A percentile compares a stretch with the other conserved stretches of the same genome.
These are phyloP conservation scores for Diphasiastrum complanatum DNA, from an alignment of 83 land plant genomes.

Conservation along the genomic window DNA sequence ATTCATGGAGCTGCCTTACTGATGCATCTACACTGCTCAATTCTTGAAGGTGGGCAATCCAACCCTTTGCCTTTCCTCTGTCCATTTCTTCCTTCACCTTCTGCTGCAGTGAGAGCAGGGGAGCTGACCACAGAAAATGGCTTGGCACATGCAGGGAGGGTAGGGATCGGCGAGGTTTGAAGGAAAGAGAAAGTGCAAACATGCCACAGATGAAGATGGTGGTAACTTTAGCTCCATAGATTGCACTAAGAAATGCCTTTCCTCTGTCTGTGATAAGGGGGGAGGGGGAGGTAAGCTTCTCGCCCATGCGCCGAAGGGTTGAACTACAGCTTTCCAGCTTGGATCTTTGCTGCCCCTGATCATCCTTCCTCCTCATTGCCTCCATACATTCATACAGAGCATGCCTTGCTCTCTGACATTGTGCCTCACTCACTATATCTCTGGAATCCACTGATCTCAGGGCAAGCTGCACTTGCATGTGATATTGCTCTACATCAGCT, in stretches of 20 bases:
- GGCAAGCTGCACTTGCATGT: conserved; percentile 45
- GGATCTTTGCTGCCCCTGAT: conserved; percentile 27
- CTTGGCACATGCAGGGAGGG: conserved; percentile 6
- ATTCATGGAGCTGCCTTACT: conserved; percentile 5
- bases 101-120: conserved; percentile 15
- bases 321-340: conserved; percentile 42
- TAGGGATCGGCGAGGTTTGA: conserved; percentile 11
- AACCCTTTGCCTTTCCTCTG: conserved; percentile 12
- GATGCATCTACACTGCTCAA: conserved; percentile 10
- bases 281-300: conserved; percentile 26
- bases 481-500: conserved; percentile 44
- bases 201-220: conserved; percentile 51
- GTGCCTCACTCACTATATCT: conserved; percentile 2
- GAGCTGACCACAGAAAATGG: conserved; percentile 12
- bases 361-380: conserved; percentile 20
- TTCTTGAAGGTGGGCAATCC: conserved; percentile 13
- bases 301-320: conserved; percentile 34
- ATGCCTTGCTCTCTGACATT: conserved; percentile 32
- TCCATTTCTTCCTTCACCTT: conserved; percentile 21
- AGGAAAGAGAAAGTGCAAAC: conserved; percentile 38
- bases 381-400: conserved; percentile 50
- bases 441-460: conserved; percentile 34
- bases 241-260: conserved; percentile 50
- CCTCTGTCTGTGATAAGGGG: conserved; percentile 45
- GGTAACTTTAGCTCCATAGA: conserved; percentile 49